phyloP scores from a whole-genome alignment of 2,329 filamentous ascomycete genomes.

The Clarireedia hainanense region DNA sequence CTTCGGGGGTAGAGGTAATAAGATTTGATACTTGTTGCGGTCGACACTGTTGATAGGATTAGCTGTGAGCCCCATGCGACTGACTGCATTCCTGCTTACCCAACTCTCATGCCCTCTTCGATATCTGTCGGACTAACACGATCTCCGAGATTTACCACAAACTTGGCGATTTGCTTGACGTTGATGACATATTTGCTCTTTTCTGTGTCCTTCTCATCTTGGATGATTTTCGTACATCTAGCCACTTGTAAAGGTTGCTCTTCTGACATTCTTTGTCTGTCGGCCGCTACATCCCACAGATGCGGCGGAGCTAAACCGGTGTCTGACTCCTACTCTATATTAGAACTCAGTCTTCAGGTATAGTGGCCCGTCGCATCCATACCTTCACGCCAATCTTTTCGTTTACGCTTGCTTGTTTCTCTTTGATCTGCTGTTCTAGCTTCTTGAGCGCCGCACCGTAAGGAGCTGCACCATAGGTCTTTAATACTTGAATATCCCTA shows the following conservation, averaged over 20 bases:
- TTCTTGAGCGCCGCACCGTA: slow-evolving; percentile 93
- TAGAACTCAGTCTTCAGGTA: neutral
- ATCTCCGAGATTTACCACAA: slow-evolving; percentile 95
- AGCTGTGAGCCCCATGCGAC: too few relatives aligned
- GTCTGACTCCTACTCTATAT: slow-evolving; percentile 73
- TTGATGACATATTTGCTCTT: slow-evolving; percentile 99
- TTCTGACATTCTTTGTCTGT: slow-evolving; percentile 96
- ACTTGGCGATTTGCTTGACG: slow-evolving; percentile 99
- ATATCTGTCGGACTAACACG: slow-evolving; percentile 97
- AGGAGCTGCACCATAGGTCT: slow-evolving; percentile 95
- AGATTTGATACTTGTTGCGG: slow-evolving; percentile 98
- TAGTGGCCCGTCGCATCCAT: slow-evolving; percentile 14
- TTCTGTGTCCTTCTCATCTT: slow-evolving; percentile 88
- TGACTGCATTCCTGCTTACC: slow-evolving; percentile 38
- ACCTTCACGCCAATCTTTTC: slow-evolving; percentile 94
- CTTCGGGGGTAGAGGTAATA: slow-evolving; percentile 91
- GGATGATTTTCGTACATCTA: slow-evolving; percentile 97
- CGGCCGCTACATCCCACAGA: slow-evolving; percentile 96
- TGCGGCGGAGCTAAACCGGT: slow-evolving; percentile 96
- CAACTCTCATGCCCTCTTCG: slow-evolving; percentile 97
- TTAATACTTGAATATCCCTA: slow-evolving; percentile 98
- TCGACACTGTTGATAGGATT: slow-evolving; percentile 55
- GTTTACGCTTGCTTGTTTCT: slow-evolving; percentile 95
- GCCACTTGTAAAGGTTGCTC: slow-evolving; percentile 97
- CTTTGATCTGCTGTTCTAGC: slow-evolving; percentile 98